These are phyloP conservation scores for Solanum sejunctum DNA, from an alignment of 257 asterid species.

Conservation along the genomic window DNA sequence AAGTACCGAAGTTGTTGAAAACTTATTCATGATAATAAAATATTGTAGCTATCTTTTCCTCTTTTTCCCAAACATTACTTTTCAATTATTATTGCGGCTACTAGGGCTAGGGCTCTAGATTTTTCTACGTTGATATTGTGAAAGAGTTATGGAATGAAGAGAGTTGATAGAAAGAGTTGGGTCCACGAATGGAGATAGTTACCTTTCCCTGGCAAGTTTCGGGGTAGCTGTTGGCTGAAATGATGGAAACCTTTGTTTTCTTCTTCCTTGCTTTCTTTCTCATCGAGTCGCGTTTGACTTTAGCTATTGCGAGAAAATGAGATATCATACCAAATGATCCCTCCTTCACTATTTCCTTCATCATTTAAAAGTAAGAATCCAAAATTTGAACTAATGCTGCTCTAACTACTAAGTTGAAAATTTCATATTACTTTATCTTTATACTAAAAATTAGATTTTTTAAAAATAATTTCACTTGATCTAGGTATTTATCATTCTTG, in stretches of 20 bases:
- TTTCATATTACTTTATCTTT: too few species aligned
- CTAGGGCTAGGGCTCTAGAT: not conserved
- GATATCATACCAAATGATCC: too few species aligned
- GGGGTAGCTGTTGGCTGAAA: conserved; percentile 8
- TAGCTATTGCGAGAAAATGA: not conserved
- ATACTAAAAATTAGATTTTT: too few species aligned
- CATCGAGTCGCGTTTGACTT: not conserved
- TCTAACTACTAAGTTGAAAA: too few species aligned
- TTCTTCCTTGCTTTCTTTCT: conserved; percentile 1
- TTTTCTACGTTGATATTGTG: not conserved
- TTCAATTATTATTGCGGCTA: not conserved
- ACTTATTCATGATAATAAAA: not conserved
- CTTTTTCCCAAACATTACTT: not conserved
- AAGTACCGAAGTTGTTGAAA: not conserved
- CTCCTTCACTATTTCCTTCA: too few species aligned
- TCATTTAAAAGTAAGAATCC: too few species aligned
- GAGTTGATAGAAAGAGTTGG: not conserved
- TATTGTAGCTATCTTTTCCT: not conserved
- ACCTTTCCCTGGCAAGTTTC: not conserved
- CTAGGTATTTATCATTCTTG: too few species aligned
- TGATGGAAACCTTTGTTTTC: conserved; percentile 8
- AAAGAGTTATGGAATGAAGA: not conserved
- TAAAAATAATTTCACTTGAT: too few species aligned
- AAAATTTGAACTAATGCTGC: too few species aligned
- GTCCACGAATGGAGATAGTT: not conserved